Conservation (phyloP, 2,329 filamentous ascomycete genomes). For the Exophiala aquamarina region DNA sequence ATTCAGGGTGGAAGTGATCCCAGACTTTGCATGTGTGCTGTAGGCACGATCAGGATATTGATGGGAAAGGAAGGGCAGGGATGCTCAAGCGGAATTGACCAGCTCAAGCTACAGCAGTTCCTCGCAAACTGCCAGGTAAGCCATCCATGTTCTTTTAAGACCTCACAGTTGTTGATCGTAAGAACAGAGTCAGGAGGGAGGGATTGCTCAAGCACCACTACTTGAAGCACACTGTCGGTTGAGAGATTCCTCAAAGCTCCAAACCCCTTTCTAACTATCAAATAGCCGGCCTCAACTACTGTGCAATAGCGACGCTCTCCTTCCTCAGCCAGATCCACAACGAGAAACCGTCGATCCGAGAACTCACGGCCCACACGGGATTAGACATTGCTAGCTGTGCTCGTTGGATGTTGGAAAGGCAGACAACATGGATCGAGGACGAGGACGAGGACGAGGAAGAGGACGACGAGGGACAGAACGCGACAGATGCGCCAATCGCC, state of each 20-base stretch:
- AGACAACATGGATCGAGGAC: conserved; percentile 58
- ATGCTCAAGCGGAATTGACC: conserved; percentile 75
- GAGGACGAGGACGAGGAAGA: conserved; percentile 36
- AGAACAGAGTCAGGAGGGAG: conserved; percentile 75
- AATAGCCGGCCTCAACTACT: conserved; percentile 85
- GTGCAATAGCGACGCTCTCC: conserved; percentile 67
- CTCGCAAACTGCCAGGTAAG: conserved; percentile 64
- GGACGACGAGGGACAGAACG: neutral
- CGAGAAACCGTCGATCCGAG: conserved; percentile 30
- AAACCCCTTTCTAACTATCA: conserved; percentile 1
- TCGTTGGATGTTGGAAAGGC: conserved; percentile 63
- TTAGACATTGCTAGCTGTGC: conserved; percentile 42
- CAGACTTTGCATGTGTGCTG: conserved; percentile 83
- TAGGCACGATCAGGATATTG: conserved; percentile 79
- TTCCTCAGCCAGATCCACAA: conserved; percentile 18
- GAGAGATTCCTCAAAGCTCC: too few species aligned
- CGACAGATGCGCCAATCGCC: neutral
- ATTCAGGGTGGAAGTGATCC: conserved; percentile 68
- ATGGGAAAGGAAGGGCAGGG: conserved; percentile 56
- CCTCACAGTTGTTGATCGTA: conserved; percentile 6
- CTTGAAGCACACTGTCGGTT: conserved; percentile 78
- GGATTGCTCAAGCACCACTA: conserved; percentile 73
- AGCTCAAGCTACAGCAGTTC: conserved; percentile 67
- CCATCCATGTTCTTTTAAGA: neutral
- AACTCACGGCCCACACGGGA: conserved; percentile 35